Conservation (phyloP, 192 early-diverging fungal genomes). For the Coemansia sp. region DNA sequence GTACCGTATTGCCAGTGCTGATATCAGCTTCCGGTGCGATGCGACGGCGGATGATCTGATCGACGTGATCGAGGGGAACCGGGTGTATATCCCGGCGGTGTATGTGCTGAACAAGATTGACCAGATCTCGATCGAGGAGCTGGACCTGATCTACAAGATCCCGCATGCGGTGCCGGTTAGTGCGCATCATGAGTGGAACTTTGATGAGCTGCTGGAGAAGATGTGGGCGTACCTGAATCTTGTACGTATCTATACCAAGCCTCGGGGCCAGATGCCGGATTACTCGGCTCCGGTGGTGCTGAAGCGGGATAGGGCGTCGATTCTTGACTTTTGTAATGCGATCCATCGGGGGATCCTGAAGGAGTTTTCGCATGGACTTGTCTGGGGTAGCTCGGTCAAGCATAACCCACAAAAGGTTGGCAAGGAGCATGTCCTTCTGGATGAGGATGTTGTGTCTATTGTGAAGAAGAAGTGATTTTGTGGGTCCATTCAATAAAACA, state of each 20-base stretch:
- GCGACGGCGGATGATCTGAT: constrained; percentile 93
- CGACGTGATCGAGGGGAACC: constrained; percentile 91
- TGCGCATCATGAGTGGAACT: constrained; percentile 87
- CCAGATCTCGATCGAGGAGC: constrained; percentile 92
- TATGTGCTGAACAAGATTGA: constrained; percentile 99
- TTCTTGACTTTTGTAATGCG: constrained; percentile 93
- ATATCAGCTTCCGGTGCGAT: constrained; percentile 89
- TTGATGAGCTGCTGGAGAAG: constrained; percentile 90
- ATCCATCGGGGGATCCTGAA: constrained; percentile 92
- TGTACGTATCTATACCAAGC: constrained; percentile 83
- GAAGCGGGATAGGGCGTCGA: constrained; percentile 55
- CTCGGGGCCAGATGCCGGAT: constrained; percentile 93
- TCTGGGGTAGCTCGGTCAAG: constrained; percentile 95
- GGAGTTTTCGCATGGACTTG: constrained; percentile 88
- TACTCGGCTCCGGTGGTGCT: constrained; percentile 91
- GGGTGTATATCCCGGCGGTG: constrained; percentile 92
- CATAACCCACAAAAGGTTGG: constrained; percentile 98
- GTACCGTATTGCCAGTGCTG: constrained; percentile 96
- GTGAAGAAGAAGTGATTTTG: constrained; percentile 56
- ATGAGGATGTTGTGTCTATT: constrained; percentile 97
- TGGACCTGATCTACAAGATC: constrained; percentile 95
- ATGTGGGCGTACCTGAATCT: constrained; percentile 76
- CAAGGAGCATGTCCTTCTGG: constrained; percentile 78
- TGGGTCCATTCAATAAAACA: too few species aligned
- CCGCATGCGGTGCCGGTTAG: constrained; percentile 85